Evolutionary conservation across 2,329 filamentous ascomycete genomes (phyloP).

Genomic region (Neophaeococcomyces mojaviensis): DNA sequence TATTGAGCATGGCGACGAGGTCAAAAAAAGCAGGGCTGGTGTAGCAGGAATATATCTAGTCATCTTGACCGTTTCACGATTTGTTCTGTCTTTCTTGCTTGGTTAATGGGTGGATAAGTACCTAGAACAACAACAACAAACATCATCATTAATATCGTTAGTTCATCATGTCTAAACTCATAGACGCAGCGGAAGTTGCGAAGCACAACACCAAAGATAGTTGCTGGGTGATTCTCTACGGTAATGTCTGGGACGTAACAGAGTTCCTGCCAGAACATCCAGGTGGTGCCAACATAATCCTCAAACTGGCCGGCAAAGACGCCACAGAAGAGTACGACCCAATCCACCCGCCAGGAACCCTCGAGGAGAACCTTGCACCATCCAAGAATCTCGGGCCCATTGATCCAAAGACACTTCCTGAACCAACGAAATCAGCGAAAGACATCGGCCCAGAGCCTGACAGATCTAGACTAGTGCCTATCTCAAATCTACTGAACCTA

Average conservation of each 20-base stretch:
- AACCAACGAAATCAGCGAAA: conserved; percentile 33
- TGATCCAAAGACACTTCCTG: conserved; percentile 59
- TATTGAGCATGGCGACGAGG: background rate
- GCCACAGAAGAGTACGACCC: conserved; percentile 94
- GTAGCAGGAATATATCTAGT: no score
- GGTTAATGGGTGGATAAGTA: no score
- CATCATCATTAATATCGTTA: no score
- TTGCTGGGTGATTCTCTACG: conserved; percentile 76
- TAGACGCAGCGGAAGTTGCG: conserved; percentile 52
- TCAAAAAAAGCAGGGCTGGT: no score
- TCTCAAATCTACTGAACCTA: conserved; percentile 71
- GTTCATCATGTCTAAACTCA: conserved; percentile 12
- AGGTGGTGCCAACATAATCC: conserved; percentile 78
- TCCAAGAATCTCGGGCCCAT: conserved; percentile 70
- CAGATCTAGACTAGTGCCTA: conserved; percentile 42
- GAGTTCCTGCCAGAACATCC: conserved; percentile 82
- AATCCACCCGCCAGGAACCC: conserved; percentile 79
- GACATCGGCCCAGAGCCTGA: conserved; percentile 26
- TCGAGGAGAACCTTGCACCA: conserved; percentile 75
- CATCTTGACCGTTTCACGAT: no score
- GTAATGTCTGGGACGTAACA: conserved; percentile 88
- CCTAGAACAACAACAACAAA: no score
- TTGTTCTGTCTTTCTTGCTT: no score
- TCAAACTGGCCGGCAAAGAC: conserved; percentile 80
- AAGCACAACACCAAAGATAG: conserved; percentile 76